Percentiles rank a stretch among this genome's conserved stretches.
These are phyloP conservation scores for Acer saccharum DNA, from an alignment of 345 rosid species.

Conservation along the genomic window DNA sequence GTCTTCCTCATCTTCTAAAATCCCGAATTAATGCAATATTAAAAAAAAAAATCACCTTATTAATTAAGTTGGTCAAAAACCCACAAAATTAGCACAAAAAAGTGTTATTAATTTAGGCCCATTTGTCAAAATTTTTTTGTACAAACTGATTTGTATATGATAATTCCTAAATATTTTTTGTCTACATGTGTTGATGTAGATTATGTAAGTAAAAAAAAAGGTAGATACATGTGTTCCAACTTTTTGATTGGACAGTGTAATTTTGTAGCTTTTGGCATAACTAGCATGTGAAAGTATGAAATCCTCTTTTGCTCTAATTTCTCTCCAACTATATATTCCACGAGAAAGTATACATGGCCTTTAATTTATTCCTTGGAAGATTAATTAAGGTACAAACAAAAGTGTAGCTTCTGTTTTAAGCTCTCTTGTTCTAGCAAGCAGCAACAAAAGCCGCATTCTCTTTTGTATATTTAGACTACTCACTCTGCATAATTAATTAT, in stretches of 20 bases:
- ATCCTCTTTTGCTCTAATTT: background rate
- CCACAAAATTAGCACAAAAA: no score
- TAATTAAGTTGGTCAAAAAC: no score
- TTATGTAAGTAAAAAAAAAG: background rate
- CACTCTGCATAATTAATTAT: background rate
- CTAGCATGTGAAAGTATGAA: constrained; percentile 15
- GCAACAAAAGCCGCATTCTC: background rate
- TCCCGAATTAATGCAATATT: no score
- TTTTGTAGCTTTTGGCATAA: background rate
- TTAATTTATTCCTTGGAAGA: constrained; percentile 31
- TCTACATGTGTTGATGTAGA: background rate
- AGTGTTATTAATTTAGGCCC: no score
- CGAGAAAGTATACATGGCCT: constrained; percentile 9
- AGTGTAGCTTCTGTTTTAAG: constrained; percentile 23
- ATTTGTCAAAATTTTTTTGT: no score
- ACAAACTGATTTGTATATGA: no score
- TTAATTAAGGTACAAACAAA: constrained; percentile 4
- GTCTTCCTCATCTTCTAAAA: no score
- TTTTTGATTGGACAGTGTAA: background rate
- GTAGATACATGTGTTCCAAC: background rate
- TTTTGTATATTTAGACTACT: background rate
- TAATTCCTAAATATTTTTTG: no score
- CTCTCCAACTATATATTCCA: background rate
- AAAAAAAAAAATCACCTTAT: no score
- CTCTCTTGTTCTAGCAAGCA: background rate